phyloP scores from a whole-genome alignment of 2,329 filamentous ascomycete species.

The Botryotinia narcissicola region DNA sequence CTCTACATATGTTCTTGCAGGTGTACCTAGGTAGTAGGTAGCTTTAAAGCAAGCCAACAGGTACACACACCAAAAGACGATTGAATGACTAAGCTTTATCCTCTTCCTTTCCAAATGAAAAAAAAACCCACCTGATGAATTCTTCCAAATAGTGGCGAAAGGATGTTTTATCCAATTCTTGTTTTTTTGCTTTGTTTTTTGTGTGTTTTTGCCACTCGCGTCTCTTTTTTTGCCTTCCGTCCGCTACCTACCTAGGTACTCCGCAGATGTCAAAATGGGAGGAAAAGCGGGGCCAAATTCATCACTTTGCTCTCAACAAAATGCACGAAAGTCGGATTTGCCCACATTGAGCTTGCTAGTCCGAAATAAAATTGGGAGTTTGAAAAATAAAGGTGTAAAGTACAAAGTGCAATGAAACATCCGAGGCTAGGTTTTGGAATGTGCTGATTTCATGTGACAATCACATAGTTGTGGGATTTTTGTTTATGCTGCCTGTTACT shows the following conservation, averaged over 20 bases:
- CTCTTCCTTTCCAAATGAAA: not conserved
- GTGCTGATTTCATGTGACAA: not conserved
- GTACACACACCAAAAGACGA: not conserved
- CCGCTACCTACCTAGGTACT: not conserved
- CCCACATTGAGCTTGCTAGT: constrained; percentile 5
- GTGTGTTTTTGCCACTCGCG: not conserved
- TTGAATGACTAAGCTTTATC: not conserved
- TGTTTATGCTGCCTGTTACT: not conserved
- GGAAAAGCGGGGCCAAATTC: not conserved
- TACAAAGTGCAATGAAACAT: not conserved
- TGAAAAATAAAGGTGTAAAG: not conserved
- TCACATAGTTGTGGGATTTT: not conserved
- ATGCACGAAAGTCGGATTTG: not conserved
- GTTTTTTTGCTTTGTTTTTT: not conserved
- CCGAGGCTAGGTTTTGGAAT: not conserved
- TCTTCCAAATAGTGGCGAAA: not conserved
- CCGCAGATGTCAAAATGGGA: not conserved
- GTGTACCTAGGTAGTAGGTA: too few species aligned
- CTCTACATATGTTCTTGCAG: not conserved
- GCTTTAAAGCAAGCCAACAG: not conserved
- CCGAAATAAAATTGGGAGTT: not conserved
- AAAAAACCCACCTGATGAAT: not conserved
- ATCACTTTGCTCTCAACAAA: constrained; percentile 5
- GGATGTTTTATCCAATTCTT: not conserved
- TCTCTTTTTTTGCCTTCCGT: too few species aligned